phyloP scores from a whole-genome alignment of 1,284 basidiomycete genomes.

The Waitea zeae region DNA sequence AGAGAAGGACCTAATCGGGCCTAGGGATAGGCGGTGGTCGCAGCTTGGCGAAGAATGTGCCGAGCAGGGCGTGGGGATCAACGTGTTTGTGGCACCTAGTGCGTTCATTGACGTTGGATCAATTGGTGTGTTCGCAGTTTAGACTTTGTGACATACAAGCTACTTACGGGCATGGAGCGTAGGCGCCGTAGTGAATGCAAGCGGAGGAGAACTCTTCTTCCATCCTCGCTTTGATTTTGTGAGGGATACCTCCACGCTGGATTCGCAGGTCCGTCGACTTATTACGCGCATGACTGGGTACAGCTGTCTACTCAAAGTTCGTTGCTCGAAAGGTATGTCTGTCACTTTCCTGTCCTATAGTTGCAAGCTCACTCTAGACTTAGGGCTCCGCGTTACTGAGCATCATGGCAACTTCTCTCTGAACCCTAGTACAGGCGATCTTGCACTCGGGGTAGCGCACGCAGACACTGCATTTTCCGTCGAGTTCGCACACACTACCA shows the following conservation, averaged over 20 bases:
- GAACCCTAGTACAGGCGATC: constrained; percentile 48
- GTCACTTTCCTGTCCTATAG: constrained; percentile 5
- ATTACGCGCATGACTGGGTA: constrained; percentile 64
- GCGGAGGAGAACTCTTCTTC: constrained; percentile 90
- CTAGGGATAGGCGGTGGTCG: constrained; percentile 67
- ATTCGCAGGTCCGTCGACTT: constrained; percentile 60
- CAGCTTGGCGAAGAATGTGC: constrained; percentile 78
- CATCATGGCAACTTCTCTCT: constrained; percentile 78
- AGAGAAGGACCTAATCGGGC: constrained; percentile 66
- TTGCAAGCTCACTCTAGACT: not conserved
- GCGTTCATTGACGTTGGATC: constrained; percentile 82
- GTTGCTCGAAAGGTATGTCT: constrained; percentile 67
- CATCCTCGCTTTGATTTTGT: constrained; percentile 75
- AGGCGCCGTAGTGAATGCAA: constrained; percentile 56
- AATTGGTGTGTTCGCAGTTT: constrained; percentile 36
- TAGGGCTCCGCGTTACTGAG: constrained; percentile 57
- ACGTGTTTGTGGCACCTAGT: constrained; percentile 75
- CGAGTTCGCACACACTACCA: constrained; percentile 42
- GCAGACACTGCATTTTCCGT: constrained; percentile 70
- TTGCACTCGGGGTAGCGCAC: constrained; percentile 71
- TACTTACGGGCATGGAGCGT: constrained; percentile 1
- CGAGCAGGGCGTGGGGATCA: constrained; percentile 82
- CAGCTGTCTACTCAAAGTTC: constrained; percentile 69
- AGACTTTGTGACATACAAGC: not conserved
- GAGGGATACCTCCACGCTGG: constrained; percentile 52